Base-by-base conservation (phyloP, 805 yeast species). In the Wickerhamiella spandovensis region DNA sequence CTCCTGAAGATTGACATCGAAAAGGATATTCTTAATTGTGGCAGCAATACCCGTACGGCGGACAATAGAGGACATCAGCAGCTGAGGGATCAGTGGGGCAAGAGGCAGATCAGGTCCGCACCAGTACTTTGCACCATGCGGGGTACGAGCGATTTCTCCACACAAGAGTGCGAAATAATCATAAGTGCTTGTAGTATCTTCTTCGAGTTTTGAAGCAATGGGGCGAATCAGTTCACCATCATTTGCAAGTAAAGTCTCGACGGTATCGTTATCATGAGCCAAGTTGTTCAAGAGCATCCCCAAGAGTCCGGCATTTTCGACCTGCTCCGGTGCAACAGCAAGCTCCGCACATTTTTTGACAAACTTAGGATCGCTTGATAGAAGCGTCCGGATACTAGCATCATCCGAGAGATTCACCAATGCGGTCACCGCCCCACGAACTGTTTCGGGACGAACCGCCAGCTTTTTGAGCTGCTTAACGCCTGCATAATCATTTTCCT, bases 1-100 rank as follows among this genome's bases (percentile, higher is more conserved):
- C 58, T 67, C 67, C 62, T 90, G 97, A 35, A 76, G 66, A 41
- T 79, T 77, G 1, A 84, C 71, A 61, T 89, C 95, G 61, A 90
- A 90, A 47, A 90, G 69, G 0, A 90, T 77, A 66, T 90, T 90
- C 64, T 92, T 90, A 58, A 92, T 84, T 1, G 96, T 84, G 5
- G 95, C 83, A 1, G 95, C 94, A 38, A 86, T 89, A 61, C 95
- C 97, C 63, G 84, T 89, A 67, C 97, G 76, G 68, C 97, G 79
- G 23, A 78, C 77, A 59, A 78, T 78, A 13, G 85, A 73, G 56
- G 80, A 83, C 60, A 80, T 78, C 61, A 85, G 89, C 4, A 96
- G 83, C 67, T 87, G 88, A 0, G 80, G 92, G 53, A 85, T 70
- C 24, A 88, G 66, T 62, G 86, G 86, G n/a, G 88, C 78, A 21